Evolutionary conservation across 2,329 filamentous ascomycete genomes (phyloP).

Genomic region (Septoria linicola): DNA sequence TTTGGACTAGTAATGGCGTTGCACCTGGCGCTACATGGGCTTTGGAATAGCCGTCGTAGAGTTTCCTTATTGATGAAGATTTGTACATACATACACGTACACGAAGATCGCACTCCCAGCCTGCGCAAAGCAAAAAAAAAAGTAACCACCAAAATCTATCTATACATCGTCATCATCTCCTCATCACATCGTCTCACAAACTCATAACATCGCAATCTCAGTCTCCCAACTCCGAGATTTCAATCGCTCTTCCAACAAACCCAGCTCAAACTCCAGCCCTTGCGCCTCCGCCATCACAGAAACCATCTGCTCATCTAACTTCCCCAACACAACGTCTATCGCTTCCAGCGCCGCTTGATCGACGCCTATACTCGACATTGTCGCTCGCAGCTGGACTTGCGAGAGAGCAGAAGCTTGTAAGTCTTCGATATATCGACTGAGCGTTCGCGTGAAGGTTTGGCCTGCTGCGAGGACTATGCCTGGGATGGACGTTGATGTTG

Average conservation of each 20-base stretch:
- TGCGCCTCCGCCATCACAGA: constrained; percentile 12
- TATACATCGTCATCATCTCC: too few relatives aligned
- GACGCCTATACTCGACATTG: neutral
- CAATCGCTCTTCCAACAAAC: neutral
- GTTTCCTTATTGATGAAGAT: too few relatives aligned
- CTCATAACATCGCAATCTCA: too few relatives aligned
- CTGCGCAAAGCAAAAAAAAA: too few relatives aligned
- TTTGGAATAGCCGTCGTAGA: too few relatives aligned
- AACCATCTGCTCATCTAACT: constrained; percentile 6
- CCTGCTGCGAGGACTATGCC: neutral
- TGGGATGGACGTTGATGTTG: neutral
- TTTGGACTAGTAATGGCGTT: too few relatives aligned
- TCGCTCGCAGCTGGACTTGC: constrained; percentile 1
- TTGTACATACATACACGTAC: too few relatives aligned
- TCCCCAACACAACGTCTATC: constrained; percentile 1
- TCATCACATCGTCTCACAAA: too few relatives aligned
- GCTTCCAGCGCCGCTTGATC: neutral
- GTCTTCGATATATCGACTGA: constrained; percentile 2
- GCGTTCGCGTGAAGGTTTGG: neutral
- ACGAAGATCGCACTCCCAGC: too few relatives aligned
- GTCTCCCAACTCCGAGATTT: too few relatives aligned
- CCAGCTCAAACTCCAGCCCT: constrained; percentile 1
- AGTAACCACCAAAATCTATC: too few relatives aligned
- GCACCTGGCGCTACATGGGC: too few relatives aligned
- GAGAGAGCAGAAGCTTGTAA: constrained; percentile 1